Base-by-base conservation (phyloP, 169 alveolate species). In the Theileria equi region DNA sequence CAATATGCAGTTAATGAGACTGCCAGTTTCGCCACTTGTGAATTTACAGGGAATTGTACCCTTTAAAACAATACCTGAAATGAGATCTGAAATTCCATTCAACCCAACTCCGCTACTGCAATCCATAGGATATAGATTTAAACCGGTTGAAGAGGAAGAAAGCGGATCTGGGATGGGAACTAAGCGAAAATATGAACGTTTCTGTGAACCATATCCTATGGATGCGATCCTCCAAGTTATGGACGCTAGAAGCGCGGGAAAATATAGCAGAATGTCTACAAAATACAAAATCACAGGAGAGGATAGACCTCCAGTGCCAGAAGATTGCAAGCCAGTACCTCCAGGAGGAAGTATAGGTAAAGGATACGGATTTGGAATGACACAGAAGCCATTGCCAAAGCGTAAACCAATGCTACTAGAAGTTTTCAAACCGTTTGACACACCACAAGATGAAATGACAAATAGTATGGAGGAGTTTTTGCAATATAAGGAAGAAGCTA, bases 21-120 rank as follows among this genome's bases (percentile, higher is more conserved):
- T 81, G 34, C 92, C 92, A 8, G 92, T 65, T 3, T 71, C 87
- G 29, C 92, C 92, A 16, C 48, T 77, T 70, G 73, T 82, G 3
- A 80, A 85, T 43, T 53, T 85, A 25, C 64, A 64, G 50, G 67
- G 81, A 23, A 57, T 85, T 31, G 80, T 82, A 38, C 92, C 92
- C 31, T 85, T 73, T 45, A 85, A 85, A 66, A 85, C 87, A 25
- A 82, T 85, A 29, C 69, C 63, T n/a, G 28, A 55, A 23, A 65
- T 76, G 80, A 63, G 73, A 4, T 54, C 62, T 25, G 65, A 76
- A 28, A 52, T 65, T 19, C 85, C 85, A 3, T 76, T 76, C 23
- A 76, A 76, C 26, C 85, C 85, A 8, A 60, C 76, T 5, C 85
- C 85, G 23, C 34, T 76, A 3, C 44, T 76, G 43, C 79, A 41